Evolutionary conservation across 345 rosid species (phyloP), one percentile per base, ranked within the genome.

Genomic region (Anastatica hierochuntica): DNA sequence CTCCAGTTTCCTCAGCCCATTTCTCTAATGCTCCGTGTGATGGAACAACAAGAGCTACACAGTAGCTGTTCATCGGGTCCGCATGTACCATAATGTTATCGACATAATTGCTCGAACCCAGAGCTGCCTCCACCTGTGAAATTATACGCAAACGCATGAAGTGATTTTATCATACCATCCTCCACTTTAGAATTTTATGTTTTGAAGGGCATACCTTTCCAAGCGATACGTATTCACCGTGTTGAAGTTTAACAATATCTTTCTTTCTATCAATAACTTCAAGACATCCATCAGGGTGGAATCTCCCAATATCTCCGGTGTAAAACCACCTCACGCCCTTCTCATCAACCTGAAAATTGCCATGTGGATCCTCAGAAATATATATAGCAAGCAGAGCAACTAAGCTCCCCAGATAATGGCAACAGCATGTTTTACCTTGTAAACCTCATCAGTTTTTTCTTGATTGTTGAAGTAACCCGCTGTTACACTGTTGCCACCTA

Each of bases 241-340:
- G 94, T 74, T 90, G 95, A 67, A 90, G 97, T 66, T 90, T 90
- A 37, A 90, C 88, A 10, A 90, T 90, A 56, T 90, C 97, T 72
- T 90, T 86, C 72, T 84, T 90, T 69, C 97, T 76, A 65, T 90
- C 97, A 42, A 90, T 84, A 43, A 90, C 74, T 63, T 86, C 95
- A 42, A 90, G 86, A 75, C 94, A 90, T 58, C 97, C 97, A 55
- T 90, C 97, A 5, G 80, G 76, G 62, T 84, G 94, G 61, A 83
- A 78, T 38, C 50, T 84, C 44, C 97, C 95, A 2, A 90, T 84
- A 64, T 90, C 97, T 31, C 97, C 95, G 0, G 82, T 74, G 62
- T 83, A 90, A 61, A 90, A 90, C 97, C 97, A 90, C 53, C 82
- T 76, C 66, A 71, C 71, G 15, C 88, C 95, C 39, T 18, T 80